Evolutionary conservation across 306 rosid species (phyloP), one percentile per base, ranked within the genome.

Genomic region (Crotalaria pallida): DNA sequence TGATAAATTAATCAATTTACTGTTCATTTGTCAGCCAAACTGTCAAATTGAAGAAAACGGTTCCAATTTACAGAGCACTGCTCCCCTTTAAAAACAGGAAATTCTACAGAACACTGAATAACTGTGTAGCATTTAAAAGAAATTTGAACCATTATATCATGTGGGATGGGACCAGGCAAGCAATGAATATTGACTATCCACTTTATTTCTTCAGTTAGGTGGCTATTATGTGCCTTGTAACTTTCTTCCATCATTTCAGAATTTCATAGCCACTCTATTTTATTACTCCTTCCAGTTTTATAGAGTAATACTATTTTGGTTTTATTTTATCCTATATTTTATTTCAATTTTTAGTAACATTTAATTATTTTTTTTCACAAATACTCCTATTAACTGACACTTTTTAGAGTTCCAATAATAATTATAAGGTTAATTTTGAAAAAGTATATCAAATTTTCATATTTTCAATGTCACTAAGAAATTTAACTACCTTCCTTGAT

Each of bases 151-250:
- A 12, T 10, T 44, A 6, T 3, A 75, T n/a, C n/a, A n/a, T n/a
- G n/a, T 45, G 67, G 68, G 74, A 76, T 36, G 68, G 74, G 69
- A 22, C 80, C 74, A 33, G 1, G 3, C 65, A 57, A 15, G 62
- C 44, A 67, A 57, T 36, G 53, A 67, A 53, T 45, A 3, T 36
- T 38, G 15, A 55, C 58, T 31, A 10, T 33, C 26, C 67, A 24
- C 41, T n/a, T 22, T 58, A 23, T 58, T 33, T 75, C 34, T 60
- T 34, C 7, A 55, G 21, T 24, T 65, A 10, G 67, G 26, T 55
- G 48, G 7, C 67, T 29, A 43, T 55, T 74, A n/a, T 64, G 40
- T 59, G 21, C 76, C 67, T 58, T 13, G 1, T 24, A 8, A 40
- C 67, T 70, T 56, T 44, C 58, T 58, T 59, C 43, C 40, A 60